These are phyloP conservation scores for Agrocybe pediades DNA, from an alignment of 768 basidiomycete species.

Conservation along the genomic window DNA sequence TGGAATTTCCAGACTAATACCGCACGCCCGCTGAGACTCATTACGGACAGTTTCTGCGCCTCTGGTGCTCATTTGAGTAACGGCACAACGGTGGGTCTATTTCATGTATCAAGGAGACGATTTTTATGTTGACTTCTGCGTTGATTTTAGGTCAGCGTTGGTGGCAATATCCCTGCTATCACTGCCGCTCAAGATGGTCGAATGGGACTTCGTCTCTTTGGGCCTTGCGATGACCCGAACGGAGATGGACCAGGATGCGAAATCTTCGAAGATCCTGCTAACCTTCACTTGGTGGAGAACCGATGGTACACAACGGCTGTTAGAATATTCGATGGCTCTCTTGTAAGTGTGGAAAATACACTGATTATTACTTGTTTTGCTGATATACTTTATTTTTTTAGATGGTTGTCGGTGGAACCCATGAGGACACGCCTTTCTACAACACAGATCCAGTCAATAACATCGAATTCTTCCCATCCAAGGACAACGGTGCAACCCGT, in stretches of 20 bases:
- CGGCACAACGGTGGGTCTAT: conserved; percentile 35
- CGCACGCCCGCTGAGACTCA: conserved; percentile 34
- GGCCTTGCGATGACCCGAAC: conserved; percentile 35
- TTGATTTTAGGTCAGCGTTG: conserved; percentile 28
- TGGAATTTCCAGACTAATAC: conserved; percentile 42
- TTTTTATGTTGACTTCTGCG: conserved; percentile 3
- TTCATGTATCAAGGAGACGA: background rate
- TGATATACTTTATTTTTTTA: background rate
- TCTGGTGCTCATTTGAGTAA: conserved; percentile 42
- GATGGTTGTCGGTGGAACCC: conserved; percentile 30
- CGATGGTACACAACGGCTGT: conserved; percentile 46
- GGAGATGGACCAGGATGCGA: conserved; percentile 33
- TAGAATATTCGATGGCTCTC: conserved; percentile 31
- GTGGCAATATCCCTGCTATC: conserved; percentile 29
- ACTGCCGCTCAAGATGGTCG: conserved; percentile 32
- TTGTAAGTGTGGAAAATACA: conserved; percentile 27
- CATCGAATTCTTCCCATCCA: conserved; percentile 41
- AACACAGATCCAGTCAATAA: conserved; percentile 57
- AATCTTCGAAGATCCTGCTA: conserved; percentile 36
- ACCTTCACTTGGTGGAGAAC: conserved; percentile 32
- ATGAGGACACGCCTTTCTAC: conserved; percentile 51
- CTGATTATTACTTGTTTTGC: conserved; percentile 8
- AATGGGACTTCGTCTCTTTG: conserved; percentile 38
- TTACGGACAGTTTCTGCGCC: conserved; percentile 43
- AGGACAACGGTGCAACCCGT: conserved; percentile 34